Percentiles rank a stretch among this genome's conserved stretches.
phyloP scores from a whole-genome alignment of 345 rosid genomes.

The Hibiscus mutabilis region DNA sequence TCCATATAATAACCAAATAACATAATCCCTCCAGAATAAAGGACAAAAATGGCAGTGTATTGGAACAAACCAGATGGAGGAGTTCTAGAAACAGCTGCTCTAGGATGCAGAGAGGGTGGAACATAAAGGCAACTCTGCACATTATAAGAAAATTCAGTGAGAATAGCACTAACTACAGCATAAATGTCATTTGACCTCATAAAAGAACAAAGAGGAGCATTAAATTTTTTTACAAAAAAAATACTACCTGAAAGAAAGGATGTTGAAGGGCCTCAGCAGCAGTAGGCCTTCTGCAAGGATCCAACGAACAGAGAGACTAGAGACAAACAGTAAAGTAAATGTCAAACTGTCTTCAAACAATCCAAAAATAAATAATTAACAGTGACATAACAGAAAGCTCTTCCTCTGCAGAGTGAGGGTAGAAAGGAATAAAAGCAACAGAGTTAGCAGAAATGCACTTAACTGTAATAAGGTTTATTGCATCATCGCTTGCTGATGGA shows the following conservation, averaged over 20 bases:
- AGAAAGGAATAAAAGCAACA: not conserved
- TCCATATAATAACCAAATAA: not conserved
- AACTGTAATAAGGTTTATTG: slow-evolving; percentile 14
- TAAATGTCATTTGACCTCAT: not conserved
- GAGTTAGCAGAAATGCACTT: not conserved
- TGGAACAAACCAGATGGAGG: slow-evolving; percentile 54
- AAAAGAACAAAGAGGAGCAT: not conserved
- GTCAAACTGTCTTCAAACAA: not conserved
- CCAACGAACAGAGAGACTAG: slow-evolving; percentile 90
- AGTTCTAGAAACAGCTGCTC: slow-evolving; percentile 42
- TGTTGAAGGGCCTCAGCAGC: slow-evolving; percentile 89
- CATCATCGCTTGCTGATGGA: slow-evolving; percentile 16
- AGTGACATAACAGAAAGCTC: not conserved
- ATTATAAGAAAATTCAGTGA: not conserved
- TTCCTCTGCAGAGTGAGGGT: not conserved
- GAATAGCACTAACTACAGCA: not conserved
- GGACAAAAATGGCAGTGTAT: not conserved
- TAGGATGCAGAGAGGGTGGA: slow-evolving; percentile 77
- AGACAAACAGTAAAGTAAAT: not conserved
- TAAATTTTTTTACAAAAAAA: not conserved
- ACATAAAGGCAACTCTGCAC: slow-evolving; percentile 82
- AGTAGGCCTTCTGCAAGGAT: slow-evolving; percentile 79
- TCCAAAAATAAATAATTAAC: not conserved
- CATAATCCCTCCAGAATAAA: not conserved
- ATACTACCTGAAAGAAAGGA: slow-evolving; percentile 79